Percentiles rank a stretch among this genome's conserved stretches.
phyloP scores from a whole-genome alignment of 768 basidiomycete genomes.

The Russula dissimulans region DNA sequence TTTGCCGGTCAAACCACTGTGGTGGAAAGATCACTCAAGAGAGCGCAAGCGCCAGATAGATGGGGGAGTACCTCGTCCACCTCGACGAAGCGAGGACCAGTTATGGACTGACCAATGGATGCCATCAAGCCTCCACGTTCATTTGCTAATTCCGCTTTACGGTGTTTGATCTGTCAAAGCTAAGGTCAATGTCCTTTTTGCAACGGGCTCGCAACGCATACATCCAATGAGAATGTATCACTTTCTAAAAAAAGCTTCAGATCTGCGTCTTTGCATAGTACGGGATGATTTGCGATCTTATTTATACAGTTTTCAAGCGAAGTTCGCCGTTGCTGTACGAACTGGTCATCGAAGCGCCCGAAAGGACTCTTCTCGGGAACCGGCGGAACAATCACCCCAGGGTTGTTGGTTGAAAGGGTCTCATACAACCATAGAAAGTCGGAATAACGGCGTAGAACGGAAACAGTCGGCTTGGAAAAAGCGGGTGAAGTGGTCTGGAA shows the following conservation, averaged over 20 bases:
- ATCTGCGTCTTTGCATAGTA: constrained; percentile 81
- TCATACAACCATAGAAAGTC: constrained; percentile 98
- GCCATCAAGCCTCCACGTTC: constrained; percentile 81
- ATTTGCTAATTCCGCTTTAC: constrained; percentile 65
- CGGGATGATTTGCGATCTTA: constrained; percentile 89
- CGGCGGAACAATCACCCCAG: constrained; percentile 94
- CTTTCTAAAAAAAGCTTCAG: constrained; percentile 86
- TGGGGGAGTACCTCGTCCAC: constrained; percentile 59
- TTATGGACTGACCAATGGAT: constrained; percentile 66
- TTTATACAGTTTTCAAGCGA: constrained; percentile 86
- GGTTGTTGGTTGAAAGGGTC: constrained; percentile 79
- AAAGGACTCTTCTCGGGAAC: constrained; percentile 93
- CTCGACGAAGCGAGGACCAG: constrained; percentile 78
- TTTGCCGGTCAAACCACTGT: constrained; percentile 93
- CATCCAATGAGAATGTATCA: constrained; percentile 85
- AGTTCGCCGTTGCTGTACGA: constrained; percentile 76
- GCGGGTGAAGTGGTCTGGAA: constrained; percentile 73
- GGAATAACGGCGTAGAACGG: constrained; percentile 92
- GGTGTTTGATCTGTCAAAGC: constrained; percentile 67
- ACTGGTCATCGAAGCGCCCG: constrained; percentile 87
- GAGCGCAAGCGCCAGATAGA: constrained; percentile 2
- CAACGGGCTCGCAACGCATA: constrained; percentile 32
- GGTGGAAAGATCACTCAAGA: background rate
- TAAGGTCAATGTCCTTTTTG: background rate
- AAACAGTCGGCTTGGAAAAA: constrained; percentile 77